Conservation (phyloP, 768 basidiomycete species). For the Leccinum disarticulatum region DNA sequence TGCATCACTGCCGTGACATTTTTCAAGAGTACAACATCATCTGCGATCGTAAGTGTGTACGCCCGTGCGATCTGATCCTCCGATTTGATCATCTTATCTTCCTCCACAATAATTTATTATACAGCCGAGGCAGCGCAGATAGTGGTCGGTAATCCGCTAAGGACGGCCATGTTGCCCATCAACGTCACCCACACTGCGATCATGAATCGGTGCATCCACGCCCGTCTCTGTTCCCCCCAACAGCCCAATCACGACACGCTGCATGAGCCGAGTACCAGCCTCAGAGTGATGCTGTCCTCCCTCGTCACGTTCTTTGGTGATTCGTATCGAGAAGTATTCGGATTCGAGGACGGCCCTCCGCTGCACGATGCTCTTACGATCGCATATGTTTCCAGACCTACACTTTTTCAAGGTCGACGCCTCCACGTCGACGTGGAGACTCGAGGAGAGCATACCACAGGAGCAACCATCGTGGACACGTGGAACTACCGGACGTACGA, state of each 20-base stretch:
- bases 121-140: conserved; percentile 82
- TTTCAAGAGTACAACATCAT: conserved; percentile 74
- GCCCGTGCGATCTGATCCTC: neutral
- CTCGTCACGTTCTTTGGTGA: conserved; percentile 73
- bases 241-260: conserved; percentile 21
- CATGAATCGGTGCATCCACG: conserved; percentile 55
- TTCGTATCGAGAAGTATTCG: conserved; percentile 70
- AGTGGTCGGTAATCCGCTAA: conserved; percentile 69
- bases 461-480: conserved; percentile 80
- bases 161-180: conserved; percentile 76
- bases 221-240: conserved; percentile 49
- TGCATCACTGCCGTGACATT: neutral
- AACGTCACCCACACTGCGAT: conserved; percentile 92
- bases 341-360: conserved; percentile 84
- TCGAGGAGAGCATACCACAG: conserved; percentile 59
- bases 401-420: conserved; percentile 60
- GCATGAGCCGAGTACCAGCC: conserved; percentile 37
- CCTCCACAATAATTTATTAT: neutral
- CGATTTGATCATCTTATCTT: neutral
- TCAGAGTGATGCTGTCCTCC: conserved; percentile 74
- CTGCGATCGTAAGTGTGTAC: conserved; percentile 68
- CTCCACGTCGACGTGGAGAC: conserved; percentile 84
- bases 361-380: conserved; percentile 85
- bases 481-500: conserved; percentile 63
- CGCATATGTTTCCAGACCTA: conserved; percentile 69